phyloP scores from a whole-genome alignment of 129 eudicot genomes.

The Arctium lappa region DNA sequence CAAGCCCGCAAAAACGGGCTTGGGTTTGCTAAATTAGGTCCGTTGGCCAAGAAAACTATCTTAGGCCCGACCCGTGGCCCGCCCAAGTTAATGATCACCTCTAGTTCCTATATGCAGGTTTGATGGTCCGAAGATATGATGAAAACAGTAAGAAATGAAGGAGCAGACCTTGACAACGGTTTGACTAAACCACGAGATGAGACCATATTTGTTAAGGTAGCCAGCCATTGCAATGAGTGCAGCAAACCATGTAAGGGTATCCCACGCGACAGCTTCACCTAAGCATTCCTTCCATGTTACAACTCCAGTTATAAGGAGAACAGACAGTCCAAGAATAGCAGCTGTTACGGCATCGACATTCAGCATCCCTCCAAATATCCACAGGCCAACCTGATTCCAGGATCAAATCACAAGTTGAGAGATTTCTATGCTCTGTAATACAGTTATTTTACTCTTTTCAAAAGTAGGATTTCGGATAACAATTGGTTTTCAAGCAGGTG shows the following conservation, averaged over 20 bases:
- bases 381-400: slow-evolving; percentile 75
- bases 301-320: slow-evolving; percentile 88
- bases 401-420: slow-evolving; percentile 5
- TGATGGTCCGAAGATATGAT: background rate
- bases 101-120: background rate
- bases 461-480: background rate
- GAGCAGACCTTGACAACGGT: slow-evolving; percentile 79
- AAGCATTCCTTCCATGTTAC: slow-evolving; percentile 99
- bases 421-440: background rate
- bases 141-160: background rate
- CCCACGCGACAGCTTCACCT: slow-evolving; percentile 97
- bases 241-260: slow-evolving; percentile 99
- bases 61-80: too few species aligned
- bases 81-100: too few species aligned
- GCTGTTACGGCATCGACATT: slow-evolving; percentile 95
- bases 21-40: too few species aligned
- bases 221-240: slow-evolving; percentile 99
- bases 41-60: too few species aligned
- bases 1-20: too few species aligned
- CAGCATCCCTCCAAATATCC: slow-evolving; percentile 87
- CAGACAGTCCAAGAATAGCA: slow-evolving; percentile 92
- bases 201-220: slow-evolving; percentile 95
- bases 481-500: background rate
- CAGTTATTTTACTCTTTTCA: background rate
- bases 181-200: slow-evolving; percentile 95